phyloP scores from a whole-genome alignment of 2,329 filamentous ascomycete genomes.

The Sporothrix protearum region DNA sequence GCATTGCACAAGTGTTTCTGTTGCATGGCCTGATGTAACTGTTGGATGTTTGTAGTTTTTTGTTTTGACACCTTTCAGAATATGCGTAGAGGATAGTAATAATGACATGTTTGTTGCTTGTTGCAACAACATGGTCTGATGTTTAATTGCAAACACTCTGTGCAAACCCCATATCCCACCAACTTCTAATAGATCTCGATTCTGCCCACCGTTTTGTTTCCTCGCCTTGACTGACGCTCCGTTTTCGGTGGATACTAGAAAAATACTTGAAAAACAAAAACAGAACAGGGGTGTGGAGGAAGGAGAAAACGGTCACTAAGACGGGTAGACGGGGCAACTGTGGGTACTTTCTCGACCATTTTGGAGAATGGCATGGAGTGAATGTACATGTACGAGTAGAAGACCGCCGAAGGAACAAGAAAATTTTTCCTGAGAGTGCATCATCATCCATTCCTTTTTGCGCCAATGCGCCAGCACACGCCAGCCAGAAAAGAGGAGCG shows the following conservation, averaged over 20 bases:
- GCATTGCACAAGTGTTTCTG: neutral
- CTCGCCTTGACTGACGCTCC: too few relatives aligned
- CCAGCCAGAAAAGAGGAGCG: neutral
- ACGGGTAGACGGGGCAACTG: neutral
- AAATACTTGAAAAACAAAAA: neutral
- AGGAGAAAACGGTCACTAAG: conserved; percentile 12
- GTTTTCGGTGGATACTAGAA: neutral
- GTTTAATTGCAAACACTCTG: neutral
- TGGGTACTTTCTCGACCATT: neutral
- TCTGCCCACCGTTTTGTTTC: neutral
- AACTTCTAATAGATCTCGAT: neutral
- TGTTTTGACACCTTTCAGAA: neutral
- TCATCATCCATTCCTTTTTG: neutral
- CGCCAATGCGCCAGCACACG: neutral
- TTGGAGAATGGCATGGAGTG: neutral
- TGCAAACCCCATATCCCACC: neutral
- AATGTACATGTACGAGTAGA: neutral
- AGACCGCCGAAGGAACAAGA: neutral
- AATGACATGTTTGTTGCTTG: neutral
- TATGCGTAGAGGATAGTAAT: neutral
- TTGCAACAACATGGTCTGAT: neutral
- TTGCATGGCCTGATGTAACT: neutral
- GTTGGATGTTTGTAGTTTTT: neutral
- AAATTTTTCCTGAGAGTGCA: conserved; percentile 19
- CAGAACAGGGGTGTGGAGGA: neutral